These are phyloP conservation scores for Penicillium griseofulvum DNA, from an alignment of 2,329 filamentous ascomycete genomes.

Conservation along the genomic window DNA sequence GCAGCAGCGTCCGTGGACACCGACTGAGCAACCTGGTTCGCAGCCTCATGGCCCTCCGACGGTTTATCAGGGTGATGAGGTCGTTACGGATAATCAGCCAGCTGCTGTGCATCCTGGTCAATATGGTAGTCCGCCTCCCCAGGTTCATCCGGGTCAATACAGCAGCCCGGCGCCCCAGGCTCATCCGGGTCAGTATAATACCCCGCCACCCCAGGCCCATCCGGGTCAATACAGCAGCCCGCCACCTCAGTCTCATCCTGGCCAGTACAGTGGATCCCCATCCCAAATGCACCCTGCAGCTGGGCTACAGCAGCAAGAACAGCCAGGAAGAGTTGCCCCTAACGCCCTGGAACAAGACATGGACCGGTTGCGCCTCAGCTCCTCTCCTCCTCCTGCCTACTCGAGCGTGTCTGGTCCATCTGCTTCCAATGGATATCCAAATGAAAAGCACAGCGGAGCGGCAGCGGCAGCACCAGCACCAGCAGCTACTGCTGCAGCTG, in stretches of 20 bases:
- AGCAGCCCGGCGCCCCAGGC: slow-evolving; percentile 12
- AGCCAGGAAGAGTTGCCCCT: slow-evolving; percentile 49
- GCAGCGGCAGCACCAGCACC: slow-evolving; percentile 12
- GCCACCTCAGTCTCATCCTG: slow-evolving; percentile 22
- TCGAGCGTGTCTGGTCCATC: slow-evolving; percentile 64
- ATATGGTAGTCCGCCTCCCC: slow-evolving; percentile 33
- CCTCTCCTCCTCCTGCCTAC: slow-evolving; percentile 92
- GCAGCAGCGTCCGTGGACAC: slow-evolving; percentile 76
- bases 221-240: slow-evolving; percentile 2
- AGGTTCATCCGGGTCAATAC: slow-evolving; percentile 19
- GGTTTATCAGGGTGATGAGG: slow-evolving; percentile 82
- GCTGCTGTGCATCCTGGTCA: slow-evolving; percentile 26
- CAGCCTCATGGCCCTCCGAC: slow-evolving; percentile 86
- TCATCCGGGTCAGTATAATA: slow-evolving; percentile 22
- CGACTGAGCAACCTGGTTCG: slow-evolving; percentile 82
- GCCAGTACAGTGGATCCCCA: slow-evolving; percentile 23
- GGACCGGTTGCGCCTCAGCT: slow-evolving; percentile 73
- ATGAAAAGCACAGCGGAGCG: slow-evolving; percentile 67
- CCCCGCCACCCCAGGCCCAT: slow-evolving; percentile 37
- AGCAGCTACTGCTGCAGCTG: slow-evolving; percentile 10
- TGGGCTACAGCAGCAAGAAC: slow-evolving; percentile 25
- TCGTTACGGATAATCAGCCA: slow-evolving; percentile 52
- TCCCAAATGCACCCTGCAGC: slow-evolving; percentile 24
- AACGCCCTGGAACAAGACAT: slow-evolving; percentile 84
- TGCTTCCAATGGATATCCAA: slow-evolving; percentile 62